Evolutionary conservation across 805 yeast species (phyloP), one percentile per base, ranked within the genome.

Genomic region (Hermanozyma aechmeae): DNA sequence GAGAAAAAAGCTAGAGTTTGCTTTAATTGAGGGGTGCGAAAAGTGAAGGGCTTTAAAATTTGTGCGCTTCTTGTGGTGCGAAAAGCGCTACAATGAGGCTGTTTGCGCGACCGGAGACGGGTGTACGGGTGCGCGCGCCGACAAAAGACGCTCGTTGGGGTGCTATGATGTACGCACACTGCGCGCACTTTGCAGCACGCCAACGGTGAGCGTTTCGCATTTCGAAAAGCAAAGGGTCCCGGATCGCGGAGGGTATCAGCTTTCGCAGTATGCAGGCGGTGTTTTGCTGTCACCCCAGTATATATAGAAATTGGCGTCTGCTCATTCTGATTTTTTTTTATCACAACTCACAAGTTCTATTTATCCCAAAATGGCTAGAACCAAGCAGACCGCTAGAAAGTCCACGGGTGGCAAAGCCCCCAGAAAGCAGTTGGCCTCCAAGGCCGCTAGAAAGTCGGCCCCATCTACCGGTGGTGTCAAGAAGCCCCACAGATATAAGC

Each of bases 341-440:
- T 24, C 24, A 30, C 33, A 23, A 30, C 21, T n/a, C n/a, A n/a
- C n/a, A n/a, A n/a, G n/a, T n/a, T n/a, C n/a, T n/a, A n/a, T n/a
- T n/a, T n/a, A 22, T 13, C 12, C 13, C 12, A 22, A 9, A 58
- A 82, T 82, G 93, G 93, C 93, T 53, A 82, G 92, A 81, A 82
- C 93, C 41, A 82, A 82, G 62, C 93, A 82, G 75, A 82, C 93
- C 45, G 92, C 93, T 53, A 82, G 93, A 82, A 82, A 82, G 65
- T 81, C 92, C 43, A 82, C 93, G 50, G 93, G 93, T 77, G 93
- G 93, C 76, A 82, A 82, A 65, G 93, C 93, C 29, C 93, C 93
- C 76, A 81, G 93, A 81, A 82, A 81, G 65, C 93, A 81, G 64
- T 69, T 81, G 52, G 93, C 93, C 42, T 81, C 93, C 37, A 81